Base-by-base conservation (phyloP, 805 yeast genomes). In the Hemisphaericaspora nanyangensis region DNA sequence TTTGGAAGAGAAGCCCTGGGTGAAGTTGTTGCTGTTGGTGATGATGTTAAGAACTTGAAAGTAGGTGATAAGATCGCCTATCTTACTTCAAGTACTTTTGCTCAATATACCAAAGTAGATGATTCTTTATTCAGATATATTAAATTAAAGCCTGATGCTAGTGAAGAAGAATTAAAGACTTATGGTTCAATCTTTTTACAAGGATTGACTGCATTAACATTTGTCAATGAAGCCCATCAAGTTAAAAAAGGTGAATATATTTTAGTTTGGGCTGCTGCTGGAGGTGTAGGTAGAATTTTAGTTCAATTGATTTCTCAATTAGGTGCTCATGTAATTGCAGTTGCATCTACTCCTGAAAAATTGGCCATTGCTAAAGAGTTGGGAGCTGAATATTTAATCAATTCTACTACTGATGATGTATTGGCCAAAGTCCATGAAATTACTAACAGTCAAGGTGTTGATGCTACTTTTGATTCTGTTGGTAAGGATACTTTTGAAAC, bases 251-350 rank as follows among this genome's bases (percentile, higher is more conserved):
- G 79, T 38, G 96, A 91, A 42, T 73, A 62, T 49, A 74, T 85
- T 31, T 69, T 90, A 34, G 80, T 87, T 18, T 87, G 89, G 67
- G 97, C 97, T 4, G 96, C 96, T 6, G 96, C 97, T 3, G 98
- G 97, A 33, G 96, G 97, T 40, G 91, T 86, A 36, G 98, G 98
- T 5, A 72, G 77, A 37, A 49, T 86, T 15, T 64, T 88, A 38
- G 68, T 72, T 35, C 96, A 89, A 58, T 64, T 89, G 60, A 61
- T 83, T 35, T 59, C 70, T 22, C 53, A 61, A 17, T 69, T 65
- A 35, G 95, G 95, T 16, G 96, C 89, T 4, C 80, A 77, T 46
- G 89, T 80, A 33, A 88, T 90, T 61, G 96, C 95, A 3, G 70
- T 85, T 28, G 93, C 95, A 5, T 87, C 96, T 2, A 70, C 86